Evolutionary conservation across 345 rosid genomes (phyloP).

Genomic region (Eucalyptus marginata): DNA sequence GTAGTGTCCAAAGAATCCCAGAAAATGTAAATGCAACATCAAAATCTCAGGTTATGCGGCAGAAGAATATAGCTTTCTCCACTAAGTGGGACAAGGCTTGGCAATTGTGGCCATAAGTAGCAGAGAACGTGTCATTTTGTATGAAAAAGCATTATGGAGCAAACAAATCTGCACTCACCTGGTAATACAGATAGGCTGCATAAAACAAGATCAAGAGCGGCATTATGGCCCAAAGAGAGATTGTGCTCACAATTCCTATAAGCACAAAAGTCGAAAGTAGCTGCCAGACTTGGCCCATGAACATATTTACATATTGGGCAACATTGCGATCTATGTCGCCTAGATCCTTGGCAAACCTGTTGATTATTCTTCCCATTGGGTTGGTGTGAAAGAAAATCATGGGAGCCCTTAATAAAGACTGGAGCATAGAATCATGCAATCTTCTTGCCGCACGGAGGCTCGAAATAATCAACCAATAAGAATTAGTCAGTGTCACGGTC

Average conservation of each 20-base stretch:
- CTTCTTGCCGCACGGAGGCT: slow-evolving; percentile 78
- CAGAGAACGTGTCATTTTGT: too few species aligned
- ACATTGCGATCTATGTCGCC: slow-evolving; percentile 89
- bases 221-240: slow-evolving; percentile 93
- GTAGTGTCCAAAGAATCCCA: background rate
- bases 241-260: slow-evolving; percentile 74
- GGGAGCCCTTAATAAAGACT: slow-evolving; percentile 77
- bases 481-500: slow-evolving; percentile 55
- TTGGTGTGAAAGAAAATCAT: slow-evolving; percentile 94
- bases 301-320: slow-evolving; percentile 56
- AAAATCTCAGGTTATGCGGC: background rate
- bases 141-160: background rate
- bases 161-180: slow-evolving; percentile 31
- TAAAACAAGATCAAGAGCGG: slow-evolving; percentile 86
- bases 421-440: slow-evolving; percentile 75
- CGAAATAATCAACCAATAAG: slow-evolving; percentile 81
- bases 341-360: slow-evolving; percentile 87
- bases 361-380: slow-evolving; percentile 85
- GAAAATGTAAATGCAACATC: background rate
- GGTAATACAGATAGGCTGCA: slow-evolving; percentile 87
- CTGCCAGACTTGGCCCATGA: slow-evolving; percentile 70
- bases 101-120: background rate
- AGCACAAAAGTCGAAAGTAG: slow-evolving; percentile 89
- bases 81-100: background rate
- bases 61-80: background rate